Evolutionary conservation across 495 filamentous ascomycete genomes (phyloP), one percentile per base, ranked within the genome.

Genomic region (Extremus antarcticus): DNA sequence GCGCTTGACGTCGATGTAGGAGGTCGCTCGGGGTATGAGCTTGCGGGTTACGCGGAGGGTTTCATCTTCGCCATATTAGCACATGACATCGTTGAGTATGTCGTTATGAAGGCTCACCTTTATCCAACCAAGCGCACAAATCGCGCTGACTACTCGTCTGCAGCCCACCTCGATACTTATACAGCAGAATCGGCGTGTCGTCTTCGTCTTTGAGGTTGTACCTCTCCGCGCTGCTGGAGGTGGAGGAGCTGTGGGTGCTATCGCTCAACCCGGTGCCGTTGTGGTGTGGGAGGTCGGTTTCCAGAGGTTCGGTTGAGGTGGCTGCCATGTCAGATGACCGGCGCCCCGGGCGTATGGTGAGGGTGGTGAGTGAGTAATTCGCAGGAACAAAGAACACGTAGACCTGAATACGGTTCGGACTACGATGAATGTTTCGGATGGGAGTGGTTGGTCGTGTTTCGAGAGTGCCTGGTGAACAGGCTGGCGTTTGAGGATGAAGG

Each of bases 11-110:
- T 71, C 65, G 25, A 72, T 17, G 43, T 65, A 61, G 25, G 60
- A 65, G 53, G 65, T 65, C 40, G 56, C 57, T 21, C 68, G 68
- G 1, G 68, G 68, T 25, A 72, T 70, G 35, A 49, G 61, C 53
- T 68, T 70, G 41, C 54, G 51, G 3, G 70, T 67, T 25, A 64
- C 60, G 53, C 68, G 68, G 23, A 68, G 58, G 38, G 60, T 47
- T 24, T 66, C 63, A 29, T 70, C 68, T 70, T 29, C 13, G 29
- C 10, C 13, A 43, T 43, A 43, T n/a, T 48, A 52, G 29, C 25
- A 53, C 25, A 25, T 20, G 46, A 24, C 15, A 15, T 39, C 35
- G 9, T 39, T 39, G 35, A 9, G 35, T n/a, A 39, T 39, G 9
- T 39, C 35, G n/a, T n/a, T 9, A 9, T n/a, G 35, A 9, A 21